phyloP scores from a whole-genome alignment of 768 basidiomycete genomes.

The Mrakia hoshinonis region DNA sequence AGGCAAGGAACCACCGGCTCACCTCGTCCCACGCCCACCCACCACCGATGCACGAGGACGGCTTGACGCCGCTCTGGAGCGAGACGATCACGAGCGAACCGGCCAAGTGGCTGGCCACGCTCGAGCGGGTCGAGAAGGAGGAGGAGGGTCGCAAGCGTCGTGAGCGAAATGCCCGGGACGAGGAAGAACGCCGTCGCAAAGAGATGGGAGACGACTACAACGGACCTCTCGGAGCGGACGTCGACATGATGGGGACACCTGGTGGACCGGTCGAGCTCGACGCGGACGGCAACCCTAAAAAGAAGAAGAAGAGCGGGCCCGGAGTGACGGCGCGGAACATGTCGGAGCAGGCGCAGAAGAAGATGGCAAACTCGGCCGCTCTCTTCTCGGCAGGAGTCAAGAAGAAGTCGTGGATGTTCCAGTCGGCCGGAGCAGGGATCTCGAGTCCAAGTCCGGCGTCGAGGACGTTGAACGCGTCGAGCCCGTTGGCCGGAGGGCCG shows the following conservation, averaged over 20 bases:
- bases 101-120: conserved; percentile 61
- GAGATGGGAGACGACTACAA: conserved; percentile 52
- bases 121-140: conserved; percentile 73
- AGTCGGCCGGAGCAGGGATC: conserved; percentile 42
- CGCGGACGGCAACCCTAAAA: background rate
- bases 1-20: conserved; percentile 46
- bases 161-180: conserved; percentile 64
- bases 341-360: conserved; percentile 84
- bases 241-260: background rate
- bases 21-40: conserved; percentile 48
- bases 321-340: conserved; percentile 71
- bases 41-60: conserved; percentile 43
- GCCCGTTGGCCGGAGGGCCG: conserved; percentile 16
- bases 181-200: conserved; percentile 70
- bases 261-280: conserved; percentile 3
- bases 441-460: conserved; percentile 36
- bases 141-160: conserved; percentile 67
- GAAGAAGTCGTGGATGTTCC: conserved; percentile 73
- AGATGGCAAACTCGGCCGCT: conserved; percentile 81
- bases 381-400: conserved; percentile 72
- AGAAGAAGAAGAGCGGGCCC: conserved; percentile 16
- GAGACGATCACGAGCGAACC: conserved; percentile 68
- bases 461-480: conserved; percentile 7
- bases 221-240: conserved; percentile 20
- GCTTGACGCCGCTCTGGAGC: conserved; percentile 65